Conservation (phyloP, 2,329 filamentous ascomycete species). For the Fusarium phyllophilum region DNA sequence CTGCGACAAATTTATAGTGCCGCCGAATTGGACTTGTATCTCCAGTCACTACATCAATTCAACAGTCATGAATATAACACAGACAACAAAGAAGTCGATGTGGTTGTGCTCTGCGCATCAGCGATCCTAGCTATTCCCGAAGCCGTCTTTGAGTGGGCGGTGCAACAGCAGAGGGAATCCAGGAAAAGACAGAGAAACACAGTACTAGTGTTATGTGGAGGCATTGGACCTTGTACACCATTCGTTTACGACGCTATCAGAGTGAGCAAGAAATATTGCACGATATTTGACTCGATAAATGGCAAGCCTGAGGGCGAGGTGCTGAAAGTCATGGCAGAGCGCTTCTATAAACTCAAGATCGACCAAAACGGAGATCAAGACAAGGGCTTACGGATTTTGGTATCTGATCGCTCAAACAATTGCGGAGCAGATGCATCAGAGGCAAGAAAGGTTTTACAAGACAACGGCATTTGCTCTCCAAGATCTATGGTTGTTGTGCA, state of each 20-base stretch:
- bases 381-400: not conserved
- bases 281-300: not conserved
- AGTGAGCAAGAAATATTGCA: not conserved
- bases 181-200: rapidly evolving
- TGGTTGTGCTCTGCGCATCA: conserved; percentile 2
- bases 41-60: not conserved
- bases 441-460: not conserved
- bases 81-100: too few species aligned
- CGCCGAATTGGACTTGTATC: not conserved
- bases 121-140: conserved; percentile 19
- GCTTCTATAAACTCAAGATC: not conserved
- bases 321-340: conserved; percentile 3
- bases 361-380: rapidly evolving
- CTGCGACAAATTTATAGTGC: too few species aligned
- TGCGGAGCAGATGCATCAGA: conserved; percentile 7
- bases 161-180: rapidly evolving
- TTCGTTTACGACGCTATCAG: conserved; percentile 20
- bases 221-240: not conserved
- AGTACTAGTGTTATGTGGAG: conserved; percentile 3
- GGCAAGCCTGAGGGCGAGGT: conserved; percentile 18
- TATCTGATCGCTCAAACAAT: not conserved
- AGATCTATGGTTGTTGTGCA: conserved; percentile 9
- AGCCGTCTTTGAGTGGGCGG: conserved; percentile 14
- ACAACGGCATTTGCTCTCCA: rapidly evolving
- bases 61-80: too few species aligned